Conservation (phyloP, 179 eudicot species). For the Spinacia oleracea region DNA sequence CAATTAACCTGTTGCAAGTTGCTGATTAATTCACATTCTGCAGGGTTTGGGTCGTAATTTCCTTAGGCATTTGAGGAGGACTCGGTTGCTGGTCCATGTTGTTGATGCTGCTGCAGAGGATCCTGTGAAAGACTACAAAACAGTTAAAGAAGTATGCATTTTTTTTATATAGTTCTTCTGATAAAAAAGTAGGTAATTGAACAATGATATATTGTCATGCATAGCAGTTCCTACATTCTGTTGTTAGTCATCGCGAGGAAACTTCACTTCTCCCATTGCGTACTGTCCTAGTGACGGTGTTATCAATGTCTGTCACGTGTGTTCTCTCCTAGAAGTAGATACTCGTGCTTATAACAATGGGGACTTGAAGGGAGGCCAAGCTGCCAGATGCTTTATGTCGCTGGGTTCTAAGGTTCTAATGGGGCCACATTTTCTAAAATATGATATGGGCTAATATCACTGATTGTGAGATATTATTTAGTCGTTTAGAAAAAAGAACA, state of each 20-base stretch:
- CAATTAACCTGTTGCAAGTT: constrained; percentile 4
- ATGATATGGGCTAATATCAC: background rate
- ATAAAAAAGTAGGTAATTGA: background rate
- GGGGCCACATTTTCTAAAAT: background rate
- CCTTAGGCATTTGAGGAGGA: constrained; percentile 88
- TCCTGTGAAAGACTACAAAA: constrained; percentile 82
- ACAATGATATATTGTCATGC: constrained; percentile 3
- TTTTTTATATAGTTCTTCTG: background rate
- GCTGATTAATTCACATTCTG: constrained; percentile 23
- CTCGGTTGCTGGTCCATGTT: constrained; percentile 86
- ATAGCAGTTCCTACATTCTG: background rate
- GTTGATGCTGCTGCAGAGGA: constrained; percentile 85
- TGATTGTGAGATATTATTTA: background rate
- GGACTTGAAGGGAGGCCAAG: background rate
- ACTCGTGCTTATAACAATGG: background rate
- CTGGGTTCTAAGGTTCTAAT: background rate
- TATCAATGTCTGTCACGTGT: background rate
- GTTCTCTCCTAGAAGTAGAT: background rate
- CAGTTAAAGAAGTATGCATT: constrained; percentile 78
- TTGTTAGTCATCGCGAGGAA: background rate
- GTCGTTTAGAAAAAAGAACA: background rate
- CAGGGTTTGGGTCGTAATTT: constrained; percentile 98
- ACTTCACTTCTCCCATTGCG: background rate
- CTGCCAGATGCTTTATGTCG: background rate
- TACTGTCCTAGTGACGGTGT: background rate